phyloP scores from a whole-genome alignment of 108 stramenopile genomes.

The Cyclostephanos invisitatus region DNA sequence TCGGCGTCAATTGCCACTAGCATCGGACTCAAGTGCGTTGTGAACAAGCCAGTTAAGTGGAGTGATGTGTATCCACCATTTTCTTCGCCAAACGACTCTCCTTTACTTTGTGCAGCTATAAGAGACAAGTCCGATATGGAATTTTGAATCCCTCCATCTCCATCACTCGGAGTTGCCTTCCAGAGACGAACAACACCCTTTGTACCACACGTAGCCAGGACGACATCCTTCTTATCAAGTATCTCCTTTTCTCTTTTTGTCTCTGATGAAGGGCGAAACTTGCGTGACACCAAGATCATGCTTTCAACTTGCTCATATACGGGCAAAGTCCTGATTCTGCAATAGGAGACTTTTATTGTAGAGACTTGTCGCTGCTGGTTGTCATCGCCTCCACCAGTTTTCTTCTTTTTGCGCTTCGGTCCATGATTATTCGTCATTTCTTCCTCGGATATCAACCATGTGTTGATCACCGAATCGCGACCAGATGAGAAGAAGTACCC shows the following conservation, averaged over 20 bases:
- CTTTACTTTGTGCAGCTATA: constrained; percentile 50
- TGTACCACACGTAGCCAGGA: constrained; percentile 76
- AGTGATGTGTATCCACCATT: constrained; percentile 74
- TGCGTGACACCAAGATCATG: constrained; percentile 55
- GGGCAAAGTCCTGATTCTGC: constrained; percentile 76
- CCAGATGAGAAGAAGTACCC: constrained; percentile 74
- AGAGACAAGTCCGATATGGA: constrained; percentile 54
- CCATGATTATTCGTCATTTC: constrained; percentile 35
- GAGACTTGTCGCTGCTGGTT: constrained; percentile 40
- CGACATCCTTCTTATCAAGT: constrained; percentile 41
- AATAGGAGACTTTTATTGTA: constrained; percentile 41
- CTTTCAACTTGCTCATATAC: constrained; percentile 86
- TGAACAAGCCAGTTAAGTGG: constrained; percentile 43
- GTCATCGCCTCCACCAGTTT: constrained; percentile 22
- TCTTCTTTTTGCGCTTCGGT: constrained; percentile 45
- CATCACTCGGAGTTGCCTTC: constrained; percentile 49
- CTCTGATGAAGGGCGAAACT: constrained; percentile 44
- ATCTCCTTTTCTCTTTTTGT: constrained; percentile 39
- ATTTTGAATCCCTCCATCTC: constrained; percentile 26
- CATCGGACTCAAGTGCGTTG: constrained; percentile 38
- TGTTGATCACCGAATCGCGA: constrained; percentile 81
- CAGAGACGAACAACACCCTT: constrained; percentile 75
- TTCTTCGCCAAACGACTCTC: constrained; percentile 72
- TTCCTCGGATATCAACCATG: constrained; percentile 82
- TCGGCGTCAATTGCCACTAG: constrained; percentile 90